phyloP scores from a whole-genome alignment of 1,284 basidiomycete genomes.

The Ceratobasidium sp. region DNA sequence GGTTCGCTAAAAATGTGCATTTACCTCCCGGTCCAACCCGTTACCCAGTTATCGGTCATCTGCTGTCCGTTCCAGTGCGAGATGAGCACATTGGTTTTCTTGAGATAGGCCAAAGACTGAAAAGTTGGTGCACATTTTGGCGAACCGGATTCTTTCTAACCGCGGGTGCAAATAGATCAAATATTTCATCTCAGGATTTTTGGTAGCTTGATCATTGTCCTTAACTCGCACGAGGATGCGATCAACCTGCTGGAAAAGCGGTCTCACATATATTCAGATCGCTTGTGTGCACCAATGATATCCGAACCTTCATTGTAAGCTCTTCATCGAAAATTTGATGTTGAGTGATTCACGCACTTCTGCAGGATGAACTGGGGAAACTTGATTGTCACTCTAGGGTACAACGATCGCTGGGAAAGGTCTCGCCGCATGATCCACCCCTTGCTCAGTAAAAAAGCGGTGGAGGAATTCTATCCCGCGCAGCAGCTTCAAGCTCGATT shows the following conservation, averaged over 20 bases:
- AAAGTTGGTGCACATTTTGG: not conserved
- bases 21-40: conserved; percentile 15
- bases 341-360: not conserved
- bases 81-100: not conserved
- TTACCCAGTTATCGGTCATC: not conserved
- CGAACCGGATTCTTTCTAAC: not conserved
- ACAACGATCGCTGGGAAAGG: conserved; percentile 25
- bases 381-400: not conserved
- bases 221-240: conserved; percentile 10
- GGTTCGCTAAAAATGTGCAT: not conserved
- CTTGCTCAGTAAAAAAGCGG: conserved; percentile 24
- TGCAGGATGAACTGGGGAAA: conserved; percentile 11
- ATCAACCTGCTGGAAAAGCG: conserved; percentile 31
- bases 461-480: not conserved
- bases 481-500: not conserved
- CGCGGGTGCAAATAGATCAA: not conserved
- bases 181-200: conserved; percentile 8
- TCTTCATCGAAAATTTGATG: not conserved
- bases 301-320: conserved; percentile 24
- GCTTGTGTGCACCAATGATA: not conserved
- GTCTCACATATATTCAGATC: conserved; percentile 24
- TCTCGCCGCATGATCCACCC: conserved; percentile 16
- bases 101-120: not conserved
- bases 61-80: not conserved
- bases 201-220: conserved; percentile 24